These are phyloP conservation scores for Pythium pyrilobum DNA, from an alignment of 352 stramenopile species.

Conservation along the genomic window DNA sequence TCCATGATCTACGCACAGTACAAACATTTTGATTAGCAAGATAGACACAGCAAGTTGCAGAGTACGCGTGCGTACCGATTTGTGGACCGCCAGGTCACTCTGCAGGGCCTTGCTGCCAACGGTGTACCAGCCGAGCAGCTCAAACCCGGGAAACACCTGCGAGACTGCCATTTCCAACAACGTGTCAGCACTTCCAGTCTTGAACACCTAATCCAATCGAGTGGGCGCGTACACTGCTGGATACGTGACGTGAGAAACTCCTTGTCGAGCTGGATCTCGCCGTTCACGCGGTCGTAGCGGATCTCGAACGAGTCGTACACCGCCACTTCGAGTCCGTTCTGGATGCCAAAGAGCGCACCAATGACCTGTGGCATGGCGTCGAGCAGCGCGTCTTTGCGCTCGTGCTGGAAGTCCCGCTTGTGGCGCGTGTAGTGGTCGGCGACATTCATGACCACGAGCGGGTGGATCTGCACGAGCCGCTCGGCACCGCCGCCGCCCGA, in stretches of 20 bases:
- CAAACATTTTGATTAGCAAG: not conserved
- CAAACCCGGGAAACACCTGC: constrained; percentile 83
- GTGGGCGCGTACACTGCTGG: constrained; percentile 68
- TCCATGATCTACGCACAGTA: constrained; percentile 60
- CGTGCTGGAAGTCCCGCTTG: constrained; percentile 49
- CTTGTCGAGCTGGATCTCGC: constrained; percentile 73
- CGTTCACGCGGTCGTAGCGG: constrained; percentile 51
- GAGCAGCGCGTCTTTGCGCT: constrained; percentile 17
- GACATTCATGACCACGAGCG: constrained; percentile 92
- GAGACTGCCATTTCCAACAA: no score
- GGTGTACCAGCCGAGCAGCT: constrained; percentile 88
- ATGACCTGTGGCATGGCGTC: constrained; percentile 55
- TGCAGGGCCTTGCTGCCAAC: constrained; percentile 61
- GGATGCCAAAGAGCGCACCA: constrained; percentile 92
- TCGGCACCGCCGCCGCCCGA: constrained; percentile 46
- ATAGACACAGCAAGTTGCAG: not conserved
- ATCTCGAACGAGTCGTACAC: constrained; percentile 90
- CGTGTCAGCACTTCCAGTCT: no score
- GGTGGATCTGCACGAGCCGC: constrained; percentile 72
- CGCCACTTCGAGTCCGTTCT: constrained; percentile 73
- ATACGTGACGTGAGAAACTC: constrained; percentile 75
- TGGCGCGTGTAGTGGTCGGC: constrained; percentile 93
- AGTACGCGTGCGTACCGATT: constrained; percentile 31
- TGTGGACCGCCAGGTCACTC: constrained; percentile 73
- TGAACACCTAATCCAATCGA: not conserved